Conservation (phyloP, 371 early-diverging fungal genomes). For the Coelomomyces lativittatus region DNA sequence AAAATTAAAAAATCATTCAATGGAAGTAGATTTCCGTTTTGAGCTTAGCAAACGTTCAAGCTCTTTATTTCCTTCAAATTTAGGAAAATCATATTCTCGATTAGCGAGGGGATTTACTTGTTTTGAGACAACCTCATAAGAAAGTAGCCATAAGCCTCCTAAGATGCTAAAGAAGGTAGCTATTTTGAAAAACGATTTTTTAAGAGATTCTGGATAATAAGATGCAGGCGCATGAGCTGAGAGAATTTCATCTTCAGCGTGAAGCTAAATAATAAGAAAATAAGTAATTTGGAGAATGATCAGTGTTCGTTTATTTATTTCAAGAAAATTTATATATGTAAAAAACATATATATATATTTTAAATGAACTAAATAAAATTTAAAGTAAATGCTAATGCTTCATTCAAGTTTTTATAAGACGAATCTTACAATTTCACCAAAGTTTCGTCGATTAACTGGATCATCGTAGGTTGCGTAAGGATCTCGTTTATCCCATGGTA, state of each 20-base stretch:
- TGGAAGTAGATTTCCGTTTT: no score
- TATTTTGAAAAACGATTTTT: neutral
- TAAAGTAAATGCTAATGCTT: no score
- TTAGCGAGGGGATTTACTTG: neutral
- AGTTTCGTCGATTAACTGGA: neutral
- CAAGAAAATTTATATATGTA: neutral
- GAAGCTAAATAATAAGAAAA: neutral
- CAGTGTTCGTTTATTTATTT: neutral
- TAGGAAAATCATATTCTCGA: neutral
- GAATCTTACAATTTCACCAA: slow-evolving; percentile 1
- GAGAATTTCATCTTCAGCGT: slow-evolving; percentile 1
- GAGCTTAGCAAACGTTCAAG: no score
- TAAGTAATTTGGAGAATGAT: neutral
- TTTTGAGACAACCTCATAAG: neutral
- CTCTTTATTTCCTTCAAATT: neutral
- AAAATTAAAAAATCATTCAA: no score
- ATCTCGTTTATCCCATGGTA: neutral
- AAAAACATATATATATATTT: neutral
- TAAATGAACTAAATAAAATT: no score
- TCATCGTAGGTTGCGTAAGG: neutral
- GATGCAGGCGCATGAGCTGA: neutral
- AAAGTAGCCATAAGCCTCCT: neutral
- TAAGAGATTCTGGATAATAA: neutral
- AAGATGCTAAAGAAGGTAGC: neutral
- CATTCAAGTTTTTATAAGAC: no score